These are phyloP conservation scores for Solanum gandarillasii DNA, from an alignment of 257 asterid genomes.

Conservation along the genomic window DNA sequence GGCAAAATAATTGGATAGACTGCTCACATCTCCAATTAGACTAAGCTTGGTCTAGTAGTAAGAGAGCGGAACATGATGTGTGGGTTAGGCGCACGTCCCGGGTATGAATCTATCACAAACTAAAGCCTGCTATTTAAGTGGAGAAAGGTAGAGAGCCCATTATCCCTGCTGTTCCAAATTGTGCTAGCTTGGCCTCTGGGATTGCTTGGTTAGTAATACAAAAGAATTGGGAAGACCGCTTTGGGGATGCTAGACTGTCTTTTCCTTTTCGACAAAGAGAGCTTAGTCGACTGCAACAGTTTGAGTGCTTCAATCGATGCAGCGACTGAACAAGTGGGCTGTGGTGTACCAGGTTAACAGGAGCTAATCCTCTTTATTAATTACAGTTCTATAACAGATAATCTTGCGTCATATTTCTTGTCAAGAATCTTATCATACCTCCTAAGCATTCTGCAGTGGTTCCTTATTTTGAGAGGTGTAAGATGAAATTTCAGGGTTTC, in stretches of 20 bases:
- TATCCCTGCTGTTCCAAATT: background rate
- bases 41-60: background rate
- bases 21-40: background rate
- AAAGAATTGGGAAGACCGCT: background rate
- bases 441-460: background rate
- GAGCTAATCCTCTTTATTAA: background rate
- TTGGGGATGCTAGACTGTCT: background rate
- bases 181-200: background rate
- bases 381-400: background rate
- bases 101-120: background rate
- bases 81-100: background rate
- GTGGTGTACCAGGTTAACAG: background rate
- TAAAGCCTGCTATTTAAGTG: background rate
- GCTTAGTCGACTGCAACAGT: background rate
- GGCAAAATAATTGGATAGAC: background rate
- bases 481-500: background rate
- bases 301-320: background rate
- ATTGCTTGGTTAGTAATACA: background rate
- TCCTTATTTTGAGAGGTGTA: background rate
- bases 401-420: background rate
- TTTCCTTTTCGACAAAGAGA: background rate
- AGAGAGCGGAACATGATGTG: background rate
- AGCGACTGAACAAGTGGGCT: background rate
- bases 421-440: background rate
- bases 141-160: background rate